These are phyloP conservation scores for Neurospora sp. DNA, from an alignment of 2,329 filamentous ascomycete species.

Conservation along the genomic window DNA sequence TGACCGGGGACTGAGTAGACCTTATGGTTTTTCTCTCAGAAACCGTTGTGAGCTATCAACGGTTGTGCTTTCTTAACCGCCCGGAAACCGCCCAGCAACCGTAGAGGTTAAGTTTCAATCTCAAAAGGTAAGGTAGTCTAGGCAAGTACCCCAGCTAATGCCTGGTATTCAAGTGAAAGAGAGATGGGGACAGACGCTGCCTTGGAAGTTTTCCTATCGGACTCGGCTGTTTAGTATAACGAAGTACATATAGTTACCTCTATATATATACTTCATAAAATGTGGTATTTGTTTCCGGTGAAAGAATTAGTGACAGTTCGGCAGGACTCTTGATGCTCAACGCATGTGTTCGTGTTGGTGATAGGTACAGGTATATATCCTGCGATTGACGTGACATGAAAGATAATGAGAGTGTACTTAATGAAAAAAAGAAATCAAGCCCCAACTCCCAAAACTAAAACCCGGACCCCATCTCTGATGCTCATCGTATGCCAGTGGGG, in stretches of 20 bases:
- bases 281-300: background rate
- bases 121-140: no score
- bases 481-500: background rate
- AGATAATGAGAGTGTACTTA: background rate
- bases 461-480: background rate
- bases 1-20: no score
- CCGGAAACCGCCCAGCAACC: no score
- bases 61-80: no score
- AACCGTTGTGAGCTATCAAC: no score
- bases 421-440: background rate
- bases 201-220: background rate
- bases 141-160: no score
- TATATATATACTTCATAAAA: background rate
- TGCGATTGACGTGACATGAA: background rate
- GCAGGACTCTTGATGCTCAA: background rate
- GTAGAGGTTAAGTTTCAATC: no score
- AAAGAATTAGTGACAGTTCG: background rate
- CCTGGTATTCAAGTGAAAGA: background rate
- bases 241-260: background rate
- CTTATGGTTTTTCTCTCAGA: no score
- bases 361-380: background rate
- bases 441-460: background rate
- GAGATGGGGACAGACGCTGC: background rate
- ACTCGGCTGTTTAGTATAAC: background rate
- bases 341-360: background rate